These are phyloP conservation scores for Exserohilum rostratum DNA, from an alignment of 2,329 filamentous ascomycete genomes.

Conservation along the genomic window DNA sequence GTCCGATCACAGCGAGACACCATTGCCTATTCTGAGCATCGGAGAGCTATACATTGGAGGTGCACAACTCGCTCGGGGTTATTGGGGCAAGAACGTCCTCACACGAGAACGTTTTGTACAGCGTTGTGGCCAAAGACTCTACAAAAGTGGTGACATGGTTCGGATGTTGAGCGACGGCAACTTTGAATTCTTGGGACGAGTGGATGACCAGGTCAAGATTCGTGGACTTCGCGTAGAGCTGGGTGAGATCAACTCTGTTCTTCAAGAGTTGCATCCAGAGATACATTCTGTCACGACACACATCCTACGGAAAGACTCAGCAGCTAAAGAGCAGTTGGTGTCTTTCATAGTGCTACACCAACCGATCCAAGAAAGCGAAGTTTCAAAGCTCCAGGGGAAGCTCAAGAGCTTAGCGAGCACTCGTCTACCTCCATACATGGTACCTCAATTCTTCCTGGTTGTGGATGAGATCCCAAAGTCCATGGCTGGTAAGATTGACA, in stretches of 20 bases:
- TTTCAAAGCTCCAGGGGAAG: slow-evolving; percentile 22
- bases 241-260: slow-evolving; percentile 45
- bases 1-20: slow-evolving; percentile 32
- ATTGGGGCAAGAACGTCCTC: slow-evolving; percentile 46
- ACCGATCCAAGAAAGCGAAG: slow-evolving; percentile 8
- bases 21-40: slow-evolving; percentile 48
- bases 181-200: slow-evolving; percentile 49
- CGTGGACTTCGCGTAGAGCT: slow-evolving; percentile 48
- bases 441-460: slow-evolving; percentile 45
- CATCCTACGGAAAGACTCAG: slow-evolving; percentile 34
- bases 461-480: slow-evolving; percentile 46
- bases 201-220: slow-evolving; percentile 51
- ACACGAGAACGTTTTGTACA: slow-evolving; percentile 41
- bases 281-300: slow-evolving; percentile 38
- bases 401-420: slow-evolving; percentile 25
- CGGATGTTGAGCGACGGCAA: slow-evolving; percentile 47
- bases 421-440: slow-evolving; percentile 48
- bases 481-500: slow-evolving; percentile 51
- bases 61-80: slow-evolving; percentile 54
- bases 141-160: slow-evolving; percentile 48
- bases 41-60: slow-evolving; percentile 57
- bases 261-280: slow-evolving; percentile 29
- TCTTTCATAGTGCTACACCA: slow-evolving; percentile 35
- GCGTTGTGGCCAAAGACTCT: slow-evolving; percentile 41
- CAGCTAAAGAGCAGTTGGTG: slow-evolving; percentile 44